Evolutionary conservation across 306 rosid species (phyloP), one percentile per base, ranked within the genome.

Genomic region (Rubus idaeus): DNA sequence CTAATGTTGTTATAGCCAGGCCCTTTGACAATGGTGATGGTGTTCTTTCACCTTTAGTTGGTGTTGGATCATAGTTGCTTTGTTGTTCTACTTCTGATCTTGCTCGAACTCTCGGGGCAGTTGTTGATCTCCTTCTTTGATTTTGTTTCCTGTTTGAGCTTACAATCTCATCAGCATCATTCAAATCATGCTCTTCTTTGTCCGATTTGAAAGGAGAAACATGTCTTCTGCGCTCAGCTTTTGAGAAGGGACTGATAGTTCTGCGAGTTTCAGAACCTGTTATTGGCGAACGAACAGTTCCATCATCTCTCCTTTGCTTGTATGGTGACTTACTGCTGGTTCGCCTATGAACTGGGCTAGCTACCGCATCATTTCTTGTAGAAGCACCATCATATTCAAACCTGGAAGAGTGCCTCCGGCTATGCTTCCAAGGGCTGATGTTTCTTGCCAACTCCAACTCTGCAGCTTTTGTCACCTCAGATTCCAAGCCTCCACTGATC

Each of bases 31-130:
- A 70, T 61, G 84, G 68, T 26, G 90, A 67, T 47, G 79, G 46
- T 47, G 82, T 77, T 72, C 76, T 86, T 61, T 63, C 84, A 10
- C 76, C 73, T 70, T 60, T 87, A 16, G 75, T 81, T 77, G 74
- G 78, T 46, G 16, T 62, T 5, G 40, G 77, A 42, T 56, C 77
- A 68, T 64, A 57, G 9, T 71, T 73, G 49, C 61, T 68, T 47
- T 66, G 72, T 47, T 75, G 90, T 6, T 78, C 88, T 77, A 70
- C 60, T 8, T 83, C 90, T 74, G 44, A 23, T 16, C 71, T 80
- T 49, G 61, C 78, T 71, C 97, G 90, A 69, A 68, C 62, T 76
- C 96, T 87, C 0, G 97, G 94, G 81, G 97, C 91, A 63, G 94
- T 85, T 57, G 74, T 68, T 62, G 94, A 66, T 84, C 98, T 88